phyloP scores from a whole-genome alignment of 805 yeast genomes.

The Saccharomycopsis capsularis region DNA sequence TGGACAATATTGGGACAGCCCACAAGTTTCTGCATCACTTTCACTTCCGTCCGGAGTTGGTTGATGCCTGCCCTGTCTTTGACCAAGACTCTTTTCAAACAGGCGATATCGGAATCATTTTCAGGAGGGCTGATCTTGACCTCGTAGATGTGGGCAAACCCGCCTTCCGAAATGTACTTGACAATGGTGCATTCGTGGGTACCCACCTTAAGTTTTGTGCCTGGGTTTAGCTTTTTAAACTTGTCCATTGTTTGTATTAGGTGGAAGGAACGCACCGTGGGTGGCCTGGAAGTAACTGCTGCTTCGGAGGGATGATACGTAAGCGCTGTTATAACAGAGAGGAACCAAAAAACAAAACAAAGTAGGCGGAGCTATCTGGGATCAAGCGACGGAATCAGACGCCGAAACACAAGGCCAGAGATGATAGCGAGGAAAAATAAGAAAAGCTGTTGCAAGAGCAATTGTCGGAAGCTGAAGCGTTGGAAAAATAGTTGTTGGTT shows the following conservation, averaged over 20 bases:
- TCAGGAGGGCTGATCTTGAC: slow-evolving; percentile 48
- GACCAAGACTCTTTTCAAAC: slow-evolving; percentile 68
- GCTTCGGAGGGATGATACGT: no score
- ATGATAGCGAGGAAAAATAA: no score
- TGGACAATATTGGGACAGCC: slow-evolving; percentile 54
- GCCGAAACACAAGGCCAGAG: no score
- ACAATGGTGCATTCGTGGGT: slow-evolving; percentile 48
- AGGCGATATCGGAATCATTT: slow-evolving; percentile 44
- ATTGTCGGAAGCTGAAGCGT: no score
- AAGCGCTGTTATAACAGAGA: no score
- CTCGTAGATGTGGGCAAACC: slow-evolving; percentile 73
- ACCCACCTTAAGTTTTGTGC: slow-evolving; percentile 55
- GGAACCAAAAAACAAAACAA: no score
- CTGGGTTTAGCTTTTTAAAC: slow-evolving; percentile 31
- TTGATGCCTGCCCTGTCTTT: slow-evolving; percentile 63
- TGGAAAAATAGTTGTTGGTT: no score
- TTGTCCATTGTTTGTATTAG: slow-evolving; percentile 21
- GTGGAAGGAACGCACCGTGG: no score
- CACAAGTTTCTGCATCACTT: slow-evolving; percentile 61
- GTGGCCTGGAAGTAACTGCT: no score
- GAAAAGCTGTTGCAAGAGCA: no score
- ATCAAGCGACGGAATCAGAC: no score
- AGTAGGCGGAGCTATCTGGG: no score
- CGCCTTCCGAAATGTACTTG: slow-evolving; percentile 63
- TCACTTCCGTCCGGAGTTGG: slow-evolving; percentile 66